Percentiles rank a stretch among this genome's conserved stretches.
These are phyloP conservation scores for Tilletia walkeri DNA, from an alignment of 1,284 basidiomycete genomes.

Conservation along the genomic window DNA sequence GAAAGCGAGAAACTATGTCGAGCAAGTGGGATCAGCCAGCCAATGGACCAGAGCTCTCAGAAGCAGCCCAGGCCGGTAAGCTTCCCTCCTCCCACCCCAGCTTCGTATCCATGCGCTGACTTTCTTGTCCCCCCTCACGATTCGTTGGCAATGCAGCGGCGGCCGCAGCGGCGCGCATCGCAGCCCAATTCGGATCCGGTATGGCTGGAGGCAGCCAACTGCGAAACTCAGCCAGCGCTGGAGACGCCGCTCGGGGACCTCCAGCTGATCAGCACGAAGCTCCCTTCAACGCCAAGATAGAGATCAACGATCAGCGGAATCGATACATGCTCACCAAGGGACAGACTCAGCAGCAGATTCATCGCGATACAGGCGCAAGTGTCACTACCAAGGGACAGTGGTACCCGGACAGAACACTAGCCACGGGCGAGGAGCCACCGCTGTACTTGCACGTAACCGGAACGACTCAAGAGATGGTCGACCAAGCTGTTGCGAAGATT, in stretches of 20 bases:
- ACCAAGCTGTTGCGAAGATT: constrained; percentile 76
- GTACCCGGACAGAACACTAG: constrained; percentile 62
- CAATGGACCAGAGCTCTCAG: neutral
- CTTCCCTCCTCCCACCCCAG: neutral
- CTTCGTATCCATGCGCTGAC: neutral
- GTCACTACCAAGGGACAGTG: constrained; percentile 65
- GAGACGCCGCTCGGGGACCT: neutral
- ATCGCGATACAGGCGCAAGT: constrained; percentile 55
- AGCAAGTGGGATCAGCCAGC: constrained; percentile 1
- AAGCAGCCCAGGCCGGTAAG: neutral
- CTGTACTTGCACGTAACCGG: constrained; percentile 92
- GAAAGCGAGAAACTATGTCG: neutral
- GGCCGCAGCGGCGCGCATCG: neutral
- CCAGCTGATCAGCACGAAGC: constrained; percentile 64
- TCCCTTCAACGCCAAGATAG: constrained; percentile 85
- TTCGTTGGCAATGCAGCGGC: neutral
- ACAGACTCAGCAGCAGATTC: constrained; percentile 82
- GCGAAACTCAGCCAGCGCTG: neutral
- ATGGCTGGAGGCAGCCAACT: neutral
- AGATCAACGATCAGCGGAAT: constrained; percentile 96
- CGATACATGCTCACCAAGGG: constrained; percentile 93
- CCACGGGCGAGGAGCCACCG: constrained; percentile 59
- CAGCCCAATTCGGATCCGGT: neutral
- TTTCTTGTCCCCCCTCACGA: neutral
- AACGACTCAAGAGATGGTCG: constrained; percentile 72